phyloP scores from a whole-genome alignment of 768 basidiomycete species.

The Lentinula raphanica region DNA sequence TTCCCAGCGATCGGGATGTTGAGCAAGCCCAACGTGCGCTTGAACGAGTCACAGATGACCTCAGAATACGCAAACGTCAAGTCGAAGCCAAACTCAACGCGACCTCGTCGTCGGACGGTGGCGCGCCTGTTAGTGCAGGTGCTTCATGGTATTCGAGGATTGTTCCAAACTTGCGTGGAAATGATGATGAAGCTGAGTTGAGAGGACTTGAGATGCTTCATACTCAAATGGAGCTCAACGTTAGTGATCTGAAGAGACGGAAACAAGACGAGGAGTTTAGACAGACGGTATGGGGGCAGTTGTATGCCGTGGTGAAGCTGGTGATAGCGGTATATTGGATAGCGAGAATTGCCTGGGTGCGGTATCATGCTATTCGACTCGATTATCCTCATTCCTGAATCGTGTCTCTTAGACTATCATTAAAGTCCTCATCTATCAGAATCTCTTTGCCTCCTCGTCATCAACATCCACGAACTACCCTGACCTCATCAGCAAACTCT shows the following conservation, averaged over 20 bases:
- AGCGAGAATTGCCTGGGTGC: slow-evolving; percentile 55
- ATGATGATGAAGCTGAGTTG: slow-evolving; percentile 45
- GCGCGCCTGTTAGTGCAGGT: slow-evolving; percentile 12
- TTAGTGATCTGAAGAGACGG: slow-evolving; percentile 44
- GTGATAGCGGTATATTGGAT: slow-evolving; percentile 66
- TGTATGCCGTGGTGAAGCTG: slow-evolving; percentile 41
- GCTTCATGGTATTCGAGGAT: slow-evolving; percentile 47
- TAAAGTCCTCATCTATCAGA: slow-evolving; percentile 42
- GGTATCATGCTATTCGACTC: slow-evolving; percentile 14
- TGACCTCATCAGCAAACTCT: slow-evolving; percentile 28
- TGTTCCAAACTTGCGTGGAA: slow-evolving; percentile 43
- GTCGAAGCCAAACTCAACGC: slow-evolving; percentile 23
- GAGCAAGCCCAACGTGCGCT: slow-evolving; percentile 53
- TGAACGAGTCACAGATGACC: slow-evolving; percentile 54
- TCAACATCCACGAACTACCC: slow-evolving; percentile 31
- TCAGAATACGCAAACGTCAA: slow-evolving; percentile 29
- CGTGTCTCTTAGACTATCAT: slow-evolving; percentile 35
- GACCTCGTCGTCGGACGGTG: slow-evolving; percentile 12
- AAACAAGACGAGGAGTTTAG: slow-evolving; percentile 46
- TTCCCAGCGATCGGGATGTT: slow-evolving; percentile 49
- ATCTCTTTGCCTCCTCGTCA: slow-evolving; percentile 12
- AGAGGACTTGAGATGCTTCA: slow-evolving; percentile 63
- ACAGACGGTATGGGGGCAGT: slow-evolving; percentile 48
- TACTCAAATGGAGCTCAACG: slow-evolving; percentile 57
- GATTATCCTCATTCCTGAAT: neutral